A percentile compares a stretch with the other conserved stretches of the same genome.
Conservation (phyloP, 352 stramenopile genomes). For the Pythium coloratum region DNA sequence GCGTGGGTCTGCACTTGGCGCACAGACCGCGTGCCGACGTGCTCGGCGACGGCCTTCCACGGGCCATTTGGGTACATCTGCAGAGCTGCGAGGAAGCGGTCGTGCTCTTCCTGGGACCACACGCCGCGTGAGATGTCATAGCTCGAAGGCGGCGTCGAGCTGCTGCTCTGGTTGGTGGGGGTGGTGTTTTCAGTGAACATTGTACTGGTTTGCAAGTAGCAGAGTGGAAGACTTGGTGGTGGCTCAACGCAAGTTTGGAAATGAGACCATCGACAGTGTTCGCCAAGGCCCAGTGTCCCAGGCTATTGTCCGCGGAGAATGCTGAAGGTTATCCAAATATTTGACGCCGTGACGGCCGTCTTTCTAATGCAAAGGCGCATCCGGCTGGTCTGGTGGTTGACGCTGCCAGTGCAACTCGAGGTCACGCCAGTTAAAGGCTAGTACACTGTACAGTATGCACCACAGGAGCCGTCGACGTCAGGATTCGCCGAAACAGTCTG, state of each 20-base stretch:
- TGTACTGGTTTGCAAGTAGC: neutral
- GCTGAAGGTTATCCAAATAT: neutral
- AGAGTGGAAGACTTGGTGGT: neutral
- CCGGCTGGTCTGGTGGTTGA: neutral
- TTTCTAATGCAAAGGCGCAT: neutral
- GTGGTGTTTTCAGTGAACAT: neutral
- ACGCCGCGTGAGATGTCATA: neutral
- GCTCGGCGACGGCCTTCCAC: slow-evolving; percentile 11
- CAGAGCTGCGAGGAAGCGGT: slow-evolving; percentile 25
- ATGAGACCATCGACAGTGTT: neutral
- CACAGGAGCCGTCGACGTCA: neutral
- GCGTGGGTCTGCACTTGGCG: slow-evolving; percentile 21
- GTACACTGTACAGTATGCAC: neutral
- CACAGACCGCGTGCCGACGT: slow-evolving; percentile 18
- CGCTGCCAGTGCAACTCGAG: neutral
- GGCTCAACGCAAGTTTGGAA: neutral
- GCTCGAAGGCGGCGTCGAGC: neutral
- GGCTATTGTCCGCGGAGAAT: neutral
- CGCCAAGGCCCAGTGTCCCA: neutral
- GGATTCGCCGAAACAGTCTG: neutral
- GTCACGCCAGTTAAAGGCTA: neutral
- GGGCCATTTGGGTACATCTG: slow-evolving; percentile 20
- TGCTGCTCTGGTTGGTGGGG: neutral
- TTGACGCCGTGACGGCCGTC: neutral
- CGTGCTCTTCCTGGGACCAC: slow-evolving; percentile 27